Evolutionary conservation across 2,329 filamentous ascomycete genomes (phyloP).

Genomic region (Corynespora cassiicola): DNA sequence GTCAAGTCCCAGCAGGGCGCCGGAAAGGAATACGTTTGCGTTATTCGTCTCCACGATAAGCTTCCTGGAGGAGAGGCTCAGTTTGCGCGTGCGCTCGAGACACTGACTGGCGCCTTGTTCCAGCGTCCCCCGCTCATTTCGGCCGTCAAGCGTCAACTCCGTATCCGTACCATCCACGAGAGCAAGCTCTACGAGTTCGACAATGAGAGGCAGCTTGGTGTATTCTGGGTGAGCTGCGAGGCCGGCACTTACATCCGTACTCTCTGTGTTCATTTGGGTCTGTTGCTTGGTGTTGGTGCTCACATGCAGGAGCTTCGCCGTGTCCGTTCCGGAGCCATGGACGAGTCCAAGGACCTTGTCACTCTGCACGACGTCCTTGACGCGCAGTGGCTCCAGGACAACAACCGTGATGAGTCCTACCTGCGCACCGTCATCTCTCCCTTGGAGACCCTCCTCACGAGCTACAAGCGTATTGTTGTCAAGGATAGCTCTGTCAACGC

Average conservation of each 20-base stretch:
- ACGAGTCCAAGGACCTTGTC: conserved; percentile 86
- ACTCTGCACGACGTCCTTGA: conserved; percentile 96
- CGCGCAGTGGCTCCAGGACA: conserved; percentile 95
- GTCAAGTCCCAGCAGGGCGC: conserved; percentile 99
- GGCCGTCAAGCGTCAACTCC: conserved; percentile 97
- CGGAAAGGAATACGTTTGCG: conserved; percentile 98
- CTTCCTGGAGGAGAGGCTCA: conserved; percentile 91
- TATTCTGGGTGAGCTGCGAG: conserved; percentile 99
- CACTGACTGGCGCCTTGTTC: conserved; percentile 94
- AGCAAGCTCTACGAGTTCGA: conserved; percentile 96
- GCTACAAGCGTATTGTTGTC: conserved; percentile 96
- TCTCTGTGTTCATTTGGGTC: conserved; percentile 90
- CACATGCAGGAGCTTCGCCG: conserved; percentile 98
- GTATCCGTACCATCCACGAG: conserved; percentile 97
- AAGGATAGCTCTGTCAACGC: conserved; percentile 98
- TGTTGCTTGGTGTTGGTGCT: conserved; percentile 80
- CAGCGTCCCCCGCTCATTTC: conserved; percentile 97
- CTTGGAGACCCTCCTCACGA: conserved; percentile 87
- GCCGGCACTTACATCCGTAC: conserved; percentile 99
- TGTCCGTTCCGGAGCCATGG: conserved; percentile 94
- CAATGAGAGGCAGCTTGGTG: conserved; percentile 94
- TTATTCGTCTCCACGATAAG: conserved; percentile 94
- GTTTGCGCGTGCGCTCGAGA: conserved; percentile 92
- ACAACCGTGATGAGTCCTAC: conserved; percentile 92
- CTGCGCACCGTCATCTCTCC: conserved; percentile 90